phyloP scores from a whole-genome alignment of 2,329 filamentous ascomycete species.

The Hyphodiscus sp. region DNA sequence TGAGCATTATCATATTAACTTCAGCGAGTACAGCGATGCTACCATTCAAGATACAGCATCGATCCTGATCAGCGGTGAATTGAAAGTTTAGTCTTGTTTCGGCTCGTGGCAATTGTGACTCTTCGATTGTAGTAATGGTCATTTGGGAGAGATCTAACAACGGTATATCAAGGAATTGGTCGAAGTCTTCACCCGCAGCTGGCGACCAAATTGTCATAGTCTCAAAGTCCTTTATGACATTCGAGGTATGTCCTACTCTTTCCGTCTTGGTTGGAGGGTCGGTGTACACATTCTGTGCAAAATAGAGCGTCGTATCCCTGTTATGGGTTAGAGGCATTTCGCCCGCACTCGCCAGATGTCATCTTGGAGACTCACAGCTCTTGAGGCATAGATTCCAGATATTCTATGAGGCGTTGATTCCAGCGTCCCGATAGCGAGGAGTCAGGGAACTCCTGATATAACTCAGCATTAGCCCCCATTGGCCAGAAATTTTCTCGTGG shows the following conservation, averaged over 20 bases:
- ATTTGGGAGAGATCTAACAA: not conserved
- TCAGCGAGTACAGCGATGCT: not conserved
- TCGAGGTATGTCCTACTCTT: not conserved
- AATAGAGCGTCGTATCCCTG: slow-evolving; percentile 5
- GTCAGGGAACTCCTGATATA: slow-evolving; percentile 20
- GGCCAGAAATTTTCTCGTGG: slow-evolving; percentile 19
- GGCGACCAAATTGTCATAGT: slow-evolving; percentile 4
- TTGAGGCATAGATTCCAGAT: slow-evolving; percentile 15
- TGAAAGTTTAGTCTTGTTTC: not conserved
- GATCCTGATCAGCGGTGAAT: not conserved
- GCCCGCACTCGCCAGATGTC: not conserved
- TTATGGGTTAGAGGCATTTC: not conserved
- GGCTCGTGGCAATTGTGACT: not conserved
- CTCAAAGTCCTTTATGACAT: slow-evolving; percentile 1
- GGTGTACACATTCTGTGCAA: not conserved
- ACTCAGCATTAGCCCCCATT: not conserved
- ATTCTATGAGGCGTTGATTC: slow-evolving; percentile 18
- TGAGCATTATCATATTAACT: not conserved
- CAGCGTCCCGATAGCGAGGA: slow-evolving; percentile 14
- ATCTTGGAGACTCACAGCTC: not conserved
- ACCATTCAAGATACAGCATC: not conserved
- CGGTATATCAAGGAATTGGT: slow-evolving; percentile 9
- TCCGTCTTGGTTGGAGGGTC: slow-evolving; percentile 1
- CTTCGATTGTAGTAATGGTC: not conserved
- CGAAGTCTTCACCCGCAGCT: not conserved